phyloP scores from a whole-genome alignment of 1,284 basidiomycete species.

The Ceratobasidium sp. region DNA sequence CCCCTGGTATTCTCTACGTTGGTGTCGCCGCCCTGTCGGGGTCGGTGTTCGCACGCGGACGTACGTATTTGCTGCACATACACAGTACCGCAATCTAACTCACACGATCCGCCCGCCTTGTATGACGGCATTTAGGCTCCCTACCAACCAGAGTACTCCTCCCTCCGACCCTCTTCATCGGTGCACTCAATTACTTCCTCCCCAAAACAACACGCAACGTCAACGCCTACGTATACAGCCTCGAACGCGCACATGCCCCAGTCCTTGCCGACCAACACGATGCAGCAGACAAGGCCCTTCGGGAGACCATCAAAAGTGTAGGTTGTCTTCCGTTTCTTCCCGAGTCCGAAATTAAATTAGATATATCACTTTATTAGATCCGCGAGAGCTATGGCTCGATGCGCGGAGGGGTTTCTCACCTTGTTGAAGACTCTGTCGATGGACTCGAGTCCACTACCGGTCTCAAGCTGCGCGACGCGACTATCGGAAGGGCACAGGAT shows the following conservation, averaged over 20 bases:
- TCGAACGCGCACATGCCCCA: constrained; percentile 76
- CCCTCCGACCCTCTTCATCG: constrained; percentile 70
- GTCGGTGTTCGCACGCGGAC: constrained; percentile 82
- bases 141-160: constrained; percentile 70
- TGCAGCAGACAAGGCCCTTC: constrained; percentile 58
- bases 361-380: background rate
- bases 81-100: too few relatives aligned
- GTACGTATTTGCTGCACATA: constrained; percentile 49
- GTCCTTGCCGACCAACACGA: constrained; percentile 71
- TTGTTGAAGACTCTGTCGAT: constrained; percentile 21
- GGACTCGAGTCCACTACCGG: constrained; percentile 25
- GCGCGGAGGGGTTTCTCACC: constrained; percentile 19
- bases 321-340: background rate
- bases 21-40: constrained; percentile 87
- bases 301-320: background rate
- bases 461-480: constrained; percentile 20
- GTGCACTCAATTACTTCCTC: constrained; percentile 78
- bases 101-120: background rate
- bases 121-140: constrained; percentile 43
- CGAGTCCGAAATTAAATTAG: background rate
- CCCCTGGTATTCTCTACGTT: constrained; percentile 85
- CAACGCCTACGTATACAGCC: constrained; percentile 64
- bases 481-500: constrained; percentile 15
- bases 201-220: constrained; percentile 78
- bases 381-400: constrained; percentile 4